Percentiles rank a stretch among this genome's conserved stretches.
These are phyloP conservation scores for Dictyostelium citrinum DNA, from an alignment of 78 protist genomes.

Conservation along the genomic window DNA sequence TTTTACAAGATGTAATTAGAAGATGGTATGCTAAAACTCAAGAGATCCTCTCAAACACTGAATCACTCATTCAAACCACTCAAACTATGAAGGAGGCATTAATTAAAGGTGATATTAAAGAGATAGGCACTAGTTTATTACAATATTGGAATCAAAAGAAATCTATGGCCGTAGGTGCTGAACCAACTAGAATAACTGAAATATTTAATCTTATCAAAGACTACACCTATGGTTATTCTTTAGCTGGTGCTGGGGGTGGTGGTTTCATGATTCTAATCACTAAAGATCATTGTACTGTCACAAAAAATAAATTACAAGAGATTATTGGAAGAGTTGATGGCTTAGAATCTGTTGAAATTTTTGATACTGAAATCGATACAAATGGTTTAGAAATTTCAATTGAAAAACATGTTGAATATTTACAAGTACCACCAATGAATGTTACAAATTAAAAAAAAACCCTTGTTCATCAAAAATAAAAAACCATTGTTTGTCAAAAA, in stretches of 20 bases:
- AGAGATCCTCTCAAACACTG: constrained; percentile 9
- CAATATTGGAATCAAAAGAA: constrained; percentile 82
- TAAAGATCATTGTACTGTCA: constrained; percentile 2
- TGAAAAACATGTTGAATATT: not conserved
- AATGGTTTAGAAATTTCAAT: not conserved
- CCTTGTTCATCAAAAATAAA: not conserved
- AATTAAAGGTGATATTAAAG: constrained; percentile 20
- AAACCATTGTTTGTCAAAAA: not conserved
- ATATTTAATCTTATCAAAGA: not conserved
- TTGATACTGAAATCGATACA: not conserved
- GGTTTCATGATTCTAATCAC: constrained; percentile 80
- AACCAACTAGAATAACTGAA: constrained; percentile 45
- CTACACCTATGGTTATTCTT: constrained; percentile 53
- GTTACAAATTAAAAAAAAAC: not conserved
- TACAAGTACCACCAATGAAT: not conserved
- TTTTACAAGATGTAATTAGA: constrained; percentile 82
- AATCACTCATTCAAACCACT: not conserved
- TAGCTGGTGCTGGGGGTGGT: constrained; percentile 90
- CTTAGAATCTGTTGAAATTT: not conserved
- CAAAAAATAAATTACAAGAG: not conserved
- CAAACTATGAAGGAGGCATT: constrained; percentile 20
- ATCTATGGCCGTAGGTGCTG: constrained; percentile 61
- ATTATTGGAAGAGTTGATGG: not conserved
- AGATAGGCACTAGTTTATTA: constrained; percentile 28
- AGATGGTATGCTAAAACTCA: constrained; percentile 42